Base-by-base conservation (phyloP, 768 basidiomycete species). In the Naganishia randhawae region DNA sequence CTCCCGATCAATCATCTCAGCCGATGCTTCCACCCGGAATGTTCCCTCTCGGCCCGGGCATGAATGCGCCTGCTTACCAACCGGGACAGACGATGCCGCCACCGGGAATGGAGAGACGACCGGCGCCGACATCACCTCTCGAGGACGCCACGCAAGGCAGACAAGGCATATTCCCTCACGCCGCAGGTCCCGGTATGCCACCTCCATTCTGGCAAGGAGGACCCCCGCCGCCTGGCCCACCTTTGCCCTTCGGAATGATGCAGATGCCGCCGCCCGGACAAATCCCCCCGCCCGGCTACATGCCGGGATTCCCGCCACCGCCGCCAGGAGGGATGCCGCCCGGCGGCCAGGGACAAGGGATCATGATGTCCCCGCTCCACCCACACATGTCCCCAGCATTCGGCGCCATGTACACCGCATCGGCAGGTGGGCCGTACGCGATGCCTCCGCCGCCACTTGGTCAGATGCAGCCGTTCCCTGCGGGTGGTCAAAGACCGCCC, bases 391-490 rank as follows among this genome's bases (percentile, higher is more conserved):
- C 29, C 8, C 50, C n/a, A 29, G 50, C n/a, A 19, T n/a, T 51
- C n/a, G 10, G 50, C n/a, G 50, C 29, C 50, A 51, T n/a, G 50
- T n/a, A 51, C 19, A 7, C 37, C 8, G 7, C 37, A 16, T 8
- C 37, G 16, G 37, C 37, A 39, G 37, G 37, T 39, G 37, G 37
- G 16, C 37, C 37, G 37, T 39, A 39, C 37, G 37, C n/a, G 35
- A 63, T 63, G 61, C 61, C 61, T 42, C 35, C 39, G 29, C 55
- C 55, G 39, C 39, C 55, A 5, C 39, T 61, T 22, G 55, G 11
- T n/a, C n/a, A 51, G 7, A 39, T 39, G 37, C 37, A 39, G 37
- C 37, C 37, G 37, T 39, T 39, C 37, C 37, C 37, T 39, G 37
- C n/a, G n/a, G n/a, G n/a, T 11, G 51, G 7, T 14, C 8, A 22